Base-by-base conservation (phyloP, 164 flowering plant species). In the Umbilicus rupestris region DNA sequence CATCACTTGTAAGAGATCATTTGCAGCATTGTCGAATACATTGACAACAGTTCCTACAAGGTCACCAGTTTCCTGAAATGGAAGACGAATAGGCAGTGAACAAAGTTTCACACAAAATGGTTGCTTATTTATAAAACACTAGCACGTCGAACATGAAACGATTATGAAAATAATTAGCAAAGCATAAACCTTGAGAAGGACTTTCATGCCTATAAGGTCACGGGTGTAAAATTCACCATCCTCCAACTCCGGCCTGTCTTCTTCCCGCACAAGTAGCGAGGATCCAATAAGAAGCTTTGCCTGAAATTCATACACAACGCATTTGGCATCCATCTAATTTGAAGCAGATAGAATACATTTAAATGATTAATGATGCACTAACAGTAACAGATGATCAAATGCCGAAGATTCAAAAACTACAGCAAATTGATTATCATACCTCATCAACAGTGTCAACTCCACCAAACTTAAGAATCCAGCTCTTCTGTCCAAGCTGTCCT, bases 201-300 rank as follows among this genome's bases (percentile, higher is more conserved):
- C 93, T 71, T 73, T 79, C 96, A 94, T 91, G 78, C 99, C 97
- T 62, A 91, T 73, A 72, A 94, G 97, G 78, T 91, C 97, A 70
- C 80, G 89, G 65, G 83, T 77, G 68, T 94, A 91, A 71, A 84
- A 86, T 65, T 94, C 97, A 28, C 86, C 96, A 66, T 91, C 94
- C 62, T 88, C 89, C 76, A 91, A 71, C 55, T 58, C 77, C 17
- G 96, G 99, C 71, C 94, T 81, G 68, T 91, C 92, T 59, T 78
- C 81, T 73, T 85, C 87, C 39, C 64, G 77, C 45, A 84, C 96
- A 78, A 94, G 86, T 66, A 94, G 39, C 65, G 86, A 79, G 59
- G 96, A 82, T 26, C 99, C 99, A 41, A 89, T 80, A 73, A 89
- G 88, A 70, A 79, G 88, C 72, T 69, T 86, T 39, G 95, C 97